phyloP scores from a whole-genome alignment of 148 eudicot genomes.

The Camellia japonica region DNA sequence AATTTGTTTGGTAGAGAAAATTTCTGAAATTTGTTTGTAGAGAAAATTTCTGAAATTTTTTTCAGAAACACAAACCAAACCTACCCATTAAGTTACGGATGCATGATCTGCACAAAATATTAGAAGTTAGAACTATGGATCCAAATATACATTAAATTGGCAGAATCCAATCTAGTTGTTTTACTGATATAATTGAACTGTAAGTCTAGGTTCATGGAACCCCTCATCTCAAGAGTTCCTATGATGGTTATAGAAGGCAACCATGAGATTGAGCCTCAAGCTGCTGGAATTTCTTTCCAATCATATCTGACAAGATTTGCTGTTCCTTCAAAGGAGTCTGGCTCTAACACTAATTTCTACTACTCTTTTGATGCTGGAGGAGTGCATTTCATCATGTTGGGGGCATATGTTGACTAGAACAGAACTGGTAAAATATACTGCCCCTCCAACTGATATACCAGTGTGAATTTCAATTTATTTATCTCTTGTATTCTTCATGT shows the following conservation, averaged over 20 bases:
- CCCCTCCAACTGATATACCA: not conserved
- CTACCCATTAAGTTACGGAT: too few species aligned
- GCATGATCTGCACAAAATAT: too few species aligned
- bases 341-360: slow-evolving; percentile 61
- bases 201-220: slow-evolving; percentile 75
- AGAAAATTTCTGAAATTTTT: too few species aligned
- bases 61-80: too few species aligned
- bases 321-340: slow-evolving; percentile 76
- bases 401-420: slow-evolving; percentile 76
- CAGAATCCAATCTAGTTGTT: not conserved
- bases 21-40: too few species aligned
- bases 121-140: not conserved
- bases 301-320: slow-evolving; percentile 77
- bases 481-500: not conserved
- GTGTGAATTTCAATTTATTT: not conserved
- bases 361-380: slow-evolving; percentile 92
- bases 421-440: slow-evolving; percentile 43
- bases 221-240: slow-evolving; percentile 71
- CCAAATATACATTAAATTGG: not conserved
- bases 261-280: slow-evolving; percentile 97
- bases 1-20: too few species aligned
- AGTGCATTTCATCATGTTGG: slow-evolving; percentile 79
- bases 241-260: slow-evolving; percentile 96
- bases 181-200: slow-evolving; percentile 9
- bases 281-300: slow-evolving; percentile 49